Conservation (phyloP, 108 stramenopile genomes). For the Skeletonema potamos region DNA sequence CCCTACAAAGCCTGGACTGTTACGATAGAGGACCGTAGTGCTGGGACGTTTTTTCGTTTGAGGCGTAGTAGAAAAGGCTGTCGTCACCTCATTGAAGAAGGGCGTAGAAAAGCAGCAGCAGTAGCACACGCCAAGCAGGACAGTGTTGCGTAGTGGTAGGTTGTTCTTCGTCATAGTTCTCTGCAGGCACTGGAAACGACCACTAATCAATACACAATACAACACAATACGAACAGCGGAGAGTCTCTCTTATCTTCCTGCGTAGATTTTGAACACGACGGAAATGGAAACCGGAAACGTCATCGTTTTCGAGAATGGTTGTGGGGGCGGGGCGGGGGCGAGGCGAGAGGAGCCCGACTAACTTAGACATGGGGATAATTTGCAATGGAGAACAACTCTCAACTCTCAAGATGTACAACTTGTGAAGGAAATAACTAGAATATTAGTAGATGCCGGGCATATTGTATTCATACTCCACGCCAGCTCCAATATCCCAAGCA, state of each 20-base stretch:
- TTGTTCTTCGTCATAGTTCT: not conserved
- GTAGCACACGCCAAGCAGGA: not conserved
- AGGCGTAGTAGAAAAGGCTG: not conserved
- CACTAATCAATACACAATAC: too few relatives aligned
- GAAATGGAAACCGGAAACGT: too few relatives aligned
- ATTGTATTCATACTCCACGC: conserved; percentile 34
- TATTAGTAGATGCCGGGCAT: conserved; percentile 33
- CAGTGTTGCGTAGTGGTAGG: not conserved
- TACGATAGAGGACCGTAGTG: not conserved
- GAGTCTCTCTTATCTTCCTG: too few relatives aligned
- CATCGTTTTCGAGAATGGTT: too few relatives aligned
- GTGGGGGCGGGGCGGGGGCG: too few relatives aligned
- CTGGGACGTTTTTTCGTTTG: not conserved
- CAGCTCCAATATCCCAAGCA: conserved; percentile 44
- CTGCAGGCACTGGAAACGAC: too few relatives aligned
- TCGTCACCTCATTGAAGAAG: not conserved
- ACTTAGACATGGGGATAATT: too few relatives aligned
- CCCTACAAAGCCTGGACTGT: not conserved
- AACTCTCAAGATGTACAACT: too few relatives aligned
- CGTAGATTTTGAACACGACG: too few relatives aligned
- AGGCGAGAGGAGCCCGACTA: too few relatives aligned
- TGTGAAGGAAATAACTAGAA: not conserved
- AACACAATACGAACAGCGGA: too few relatives aligned
- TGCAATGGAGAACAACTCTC: too few relatives aligned
- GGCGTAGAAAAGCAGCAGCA: not conserved